A percentile compares a stretch with the other conserved stretches of the same genome.
These are phyloP conservation scores for Leishmania martiniquensis DNA, from an alignment of 208 protist genomes.

Conservation along the genomic window DNA sequence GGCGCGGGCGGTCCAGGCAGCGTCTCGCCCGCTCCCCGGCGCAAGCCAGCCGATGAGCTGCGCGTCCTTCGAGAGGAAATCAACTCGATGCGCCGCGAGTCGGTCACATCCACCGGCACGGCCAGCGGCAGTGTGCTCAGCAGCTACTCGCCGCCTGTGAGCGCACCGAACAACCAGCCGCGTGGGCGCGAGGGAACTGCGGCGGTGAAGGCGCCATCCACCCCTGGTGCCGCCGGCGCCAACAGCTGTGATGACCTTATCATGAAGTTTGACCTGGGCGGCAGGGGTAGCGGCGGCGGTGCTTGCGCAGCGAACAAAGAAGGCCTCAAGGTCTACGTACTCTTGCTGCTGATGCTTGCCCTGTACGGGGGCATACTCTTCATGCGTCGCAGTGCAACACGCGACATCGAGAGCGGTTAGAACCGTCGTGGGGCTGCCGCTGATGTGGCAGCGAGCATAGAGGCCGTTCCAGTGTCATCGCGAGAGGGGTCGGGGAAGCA, in stretches of 20 bases:
- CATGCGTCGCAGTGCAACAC: slow-evolving; percentile 19
- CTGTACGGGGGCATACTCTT: slow-evolving; percentile 36
- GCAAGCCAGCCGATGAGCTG: slow-evolving; percentile 43
- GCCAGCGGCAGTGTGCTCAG: background rate
- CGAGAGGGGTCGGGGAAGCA: background rate
- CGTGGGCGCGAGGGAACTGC: background rate
- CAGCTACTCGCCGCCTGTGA: background rate
- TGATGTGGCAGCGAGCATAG: background rate
- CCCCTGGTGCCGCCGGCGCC: background rate
- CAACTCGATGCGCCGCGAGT: slow-evolving; percentile 29
- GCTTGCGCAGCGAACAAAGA: slow-evolving; percentile 11
- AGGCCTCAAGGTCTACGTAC: slow-evolving; percentile 39
- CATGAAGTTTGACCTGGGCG: slow-evolving; percentile 19
- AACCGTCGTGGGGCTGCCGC: background rate
- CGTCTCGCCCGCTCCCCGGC: background rate
- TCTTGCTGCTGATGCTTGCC: slow-evolving; percentile 42
- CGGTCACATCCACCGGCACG: background rate
- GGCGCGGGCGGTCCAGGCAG: background rate
- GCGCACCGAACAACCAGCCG: slow-evolving; percentile 1
- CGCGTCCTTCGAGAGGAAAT: slow-evolving; percentile 52
- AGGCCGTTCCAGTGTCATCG: slow-evolving; percentile 9
- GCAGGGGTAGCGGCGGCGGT: background rate
- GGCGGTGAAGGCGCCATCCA: background rate
- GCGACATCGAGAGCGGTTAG: slow-evolving; percentile 6
- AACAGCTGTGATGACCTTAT: slow-evolving; percentile 6